Evolutionary conservation across 768 basidiomycete species (phyloP), one percentile per base, ranked within the genome.

Genomic region (Mycena rosella): DNA sequence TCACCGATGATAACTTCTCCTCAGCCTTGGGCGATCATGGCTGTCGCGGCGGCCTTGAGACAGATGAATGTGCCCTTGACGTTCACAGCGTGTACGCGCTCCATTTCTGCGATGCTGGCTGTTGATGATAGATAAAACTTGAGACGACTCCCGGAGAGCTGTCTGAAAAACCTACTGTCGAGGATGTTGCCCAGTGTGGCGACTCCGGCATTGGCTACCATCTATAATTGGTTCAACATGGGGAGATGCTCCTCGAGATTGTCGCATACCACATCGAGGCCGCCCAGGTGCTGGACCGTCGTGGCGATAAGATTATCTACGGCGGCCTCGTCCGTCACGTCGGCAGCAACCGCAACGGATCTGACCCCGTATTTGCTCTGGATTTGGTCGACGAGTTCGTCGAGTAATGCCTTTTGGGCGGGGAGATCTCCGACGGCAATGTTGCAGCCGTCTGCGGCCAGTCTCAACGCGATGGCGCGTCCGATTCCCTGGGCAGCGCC

Each of bases 401-500:
- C 22, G 38, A 68, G 67, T 13, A 36, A 20, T 0, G 40, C 20
- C 9, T 29, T 20, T 45, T 63, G 45, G 15, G 26, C 34, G 6
- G 67, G 55, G 30, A 79, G 71, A 47, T 81, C 83, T 5, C 78
- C 81, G 53, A 82, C 67, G 36, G 76, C 74, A 47, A 83, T 68
- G 56, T 82, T 78, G 64, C 78, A 78, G 32, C 82, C 81, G 53
- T 79, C 82, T 15, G 69, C 56, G 36, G 82, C 80, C 40, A 84
- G 79, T 13, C 81, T 75, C 14, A 77, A 69, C 17, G 80, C 79
- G 48, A 83, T 79, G 55, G 78, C 80, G 24, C 78, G 75, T 11
- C 82, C 83, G 26, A 83, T 82, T 29, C 84, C 84, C 58, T 80
- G 81, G 7, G 74, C 77, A 17, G 76, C 79, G 44, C 81, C 83